phyloP scores from a whole-genome alignment of 2,329 filamentous ascomycete genomes.

The Nigrospora sphaerica region DNA sequence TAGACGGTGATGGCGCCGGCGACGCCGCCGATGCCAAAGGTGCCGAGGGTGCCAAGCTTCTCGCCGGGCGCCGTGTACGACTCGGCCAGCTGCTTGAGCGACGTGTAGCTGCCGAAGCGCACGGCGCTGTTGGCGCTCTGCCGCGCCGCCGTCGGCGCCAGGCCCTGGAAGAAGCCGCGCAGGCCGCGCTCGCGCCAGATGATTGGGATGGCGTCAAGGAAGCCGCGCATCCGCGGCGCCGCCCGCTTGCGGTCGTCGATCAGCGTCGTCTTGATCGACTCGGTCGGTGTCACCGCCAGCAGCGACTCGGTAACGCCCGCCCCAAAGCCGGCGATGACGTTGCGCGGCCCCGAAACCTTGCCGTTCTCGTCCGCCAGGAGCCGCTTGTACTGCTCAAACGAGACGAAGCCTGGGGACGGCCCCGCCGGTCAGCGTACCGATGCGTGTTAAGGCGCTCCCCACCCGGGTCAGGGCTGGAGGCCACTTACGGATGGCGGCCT shows the following conservation, averaged over 20 bases:
- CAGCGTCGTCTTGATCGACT: slow-evolving; percentile 97
- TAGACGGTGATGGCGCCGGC: slow-evolving; percentile 90
- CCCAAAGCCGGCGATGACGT: slow-evolving; percentile 88
- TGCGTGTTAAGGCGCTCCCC: background rate
- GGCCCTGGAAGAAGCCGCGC: slow-evolving; percentile 92
- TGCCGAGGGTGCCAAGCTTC: slow-evolving; percentile 81
- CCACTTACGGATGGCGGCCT: slow-evolving; percentile 81
- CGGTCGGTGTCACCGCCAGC: slow-evolving; percentile 90
- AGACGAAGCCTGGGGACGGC: slow-evolving; percentile 64
- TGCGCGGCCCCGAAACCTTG: slow-evolving; percentile 82
- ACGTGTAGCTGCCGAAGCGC: slow-evolving; percentile 86
- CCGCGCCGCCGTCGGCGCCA: slow-evolving; percentile 87
- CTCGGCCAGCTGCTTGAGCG: slow-evolving; percentile 82
- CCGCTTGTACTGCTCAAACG: slow-evolving; percentile 90
- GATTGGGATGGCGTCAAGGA: slow-evolving; percentile 81
- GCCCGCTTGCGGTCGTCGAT: slow-evolving; percentile 90
- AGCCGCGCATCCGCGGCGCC: slow-evolving; percentile 83
- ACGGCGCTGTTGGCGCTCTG: slow-evolving; percentile 93
- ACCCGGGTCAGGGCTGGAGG: background rate
- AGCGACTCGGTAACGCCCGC: slow-evolving; percentile 92
- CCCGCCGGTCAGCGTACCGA: background rate
- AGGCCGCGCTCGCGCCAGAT: slow-evolving; percentile 85
- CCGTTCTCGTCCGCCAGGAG: slow-evolving; percentile 77
- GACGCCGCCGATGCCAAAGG: slow-evolving; percentile 83
- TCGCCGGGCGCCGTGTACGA: slow-evolving; percentile 90